Conservation (phyloP, 2,329 filamentous ascomycete genomes). For the Trichoderma sp. region DNA sequence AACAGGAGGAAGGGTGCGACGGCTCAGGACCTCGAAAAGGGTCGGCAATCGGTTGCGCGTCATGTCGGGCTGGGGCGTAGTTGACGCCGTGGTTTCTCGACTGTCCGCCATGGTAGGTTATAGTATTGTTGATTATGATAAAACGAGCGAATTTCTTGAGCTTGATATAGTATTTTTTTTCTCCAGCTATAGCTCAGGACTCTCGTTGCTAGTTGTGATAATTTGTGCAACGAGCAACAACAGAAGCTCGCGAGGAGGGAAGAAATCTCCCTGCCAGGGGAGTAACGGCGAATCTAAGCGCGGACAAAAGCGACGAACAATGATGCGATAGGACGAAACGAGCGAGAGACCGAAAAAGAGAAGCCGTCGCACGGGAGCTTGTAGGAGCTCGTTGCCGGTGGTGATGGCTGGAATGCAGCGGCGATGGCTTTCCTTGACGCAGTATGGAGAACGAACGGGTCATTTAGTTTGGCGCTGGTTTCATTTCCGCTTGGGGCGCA, state of each 20-base stretch:
- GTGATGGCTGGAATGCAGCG: conserved; percentile 33
- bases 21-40: conserved; percentile 91
- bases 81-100: conserved; percentile 47
- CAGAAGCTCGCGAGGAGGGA: conserved; percentile 12
- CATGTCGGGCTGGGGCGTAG: conserved; percentile 59
- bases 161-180: background rate
- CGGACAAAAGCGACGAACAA: background rate
- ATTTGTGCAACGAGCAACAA: conserved; percentile 28
- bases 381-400: conserved; percentile 28
- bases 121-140: background rate
- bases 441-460: conserved; percentile 24
- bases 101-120: conserved; percentile 33
- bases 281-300: conserved; percentile 1
- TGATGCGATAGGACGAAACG: conserved; percentile 8
- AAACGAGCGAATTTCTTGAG: conserved; percentile 11
- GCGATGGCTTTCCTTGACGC: conserved; percentile 19
- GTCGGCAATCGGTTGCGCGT: conserved; percentile 86
- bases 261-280: conserved; percentile 23
- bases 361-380: conserved; percentile 33
- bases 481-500: conserved; percentile 24
- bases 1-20: conserved; percentile 91
- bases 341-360: conserved; percentile 22
- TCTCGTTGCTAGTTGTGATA: background rate
- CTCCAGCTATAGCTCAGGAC: background rate
- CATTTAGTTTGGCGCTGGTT: conserved; percentile 26